Percentiles rank a stretch among this genome's conserved stretches.
Conservation (phyloP, 768 basidiomycete species). For the Mycena crocata region DNA sequence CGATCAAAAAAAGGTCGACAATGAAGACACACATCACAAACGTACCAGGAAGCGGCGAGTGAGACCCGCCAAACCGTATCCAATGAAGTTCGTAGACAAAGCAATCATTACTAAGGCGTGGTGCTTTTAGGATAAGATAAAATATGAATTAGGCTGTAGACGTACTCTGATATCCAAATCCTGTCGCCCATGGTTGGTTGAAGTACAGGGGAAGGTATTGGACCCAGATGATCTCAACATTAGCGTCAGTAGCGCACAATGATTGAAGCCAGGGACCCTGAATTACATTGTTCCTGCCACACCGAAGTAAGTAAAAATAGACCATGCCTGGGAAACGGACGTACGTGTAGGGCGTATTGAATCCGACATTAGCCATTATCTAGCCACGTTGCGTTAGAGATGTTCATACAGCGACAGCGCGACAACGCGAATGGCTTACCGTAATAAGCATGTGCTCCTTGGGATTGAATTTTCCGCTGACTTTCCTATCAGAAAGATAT, state of each 20-base stretch:
- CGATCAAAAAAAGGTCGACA: no score
- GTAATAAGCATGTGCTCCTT: constrained; percentile 74
- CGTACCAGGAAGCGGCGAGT: constrained; percentile 66
- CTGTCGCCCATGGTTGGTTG: constrained; percentile 42
- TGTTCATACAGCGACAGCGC: neutral
- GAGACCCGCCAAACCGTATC: constrained; percentile 61
- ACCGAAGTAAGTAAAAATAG: constrained; percentile 13
- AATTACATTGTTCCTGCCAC: constrained; percentile 16
- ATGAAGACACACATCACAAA: no score
- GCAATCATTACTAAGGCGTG: constrained; percentile 42
- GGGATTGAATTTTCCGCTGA: constrained; percentile 68
- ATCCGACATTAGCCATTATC: constrained; percentile 64
- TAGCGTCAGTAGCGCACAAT: neutral
- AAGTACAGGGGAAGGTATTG: constrained; percentile 60
- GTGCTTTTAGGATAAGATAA: constrained; percentile 26
- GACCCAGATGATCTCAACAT: constrained; percentile 59
- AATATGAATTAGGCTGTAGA: constrained; percentile 31
- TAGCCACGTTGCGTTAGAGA: neutral
- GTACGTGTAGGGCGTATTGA: constrained; percentile 60
- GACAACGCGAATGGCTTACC: neutral
- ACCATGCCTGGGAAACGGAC: neutral
- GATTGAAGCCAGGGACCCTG: neutral
- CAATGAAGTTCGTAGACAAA: constrained; percentile 58
- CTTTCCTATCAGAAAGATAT: neutral
- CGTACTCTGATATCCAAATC: constrained; percentile 53